Evolutionary conservation across 1,284 basidiomycete species (phyloP), one percentile per base, ranked within the genome.

Genomic region (Hortiboletus rubellus): DNA sequence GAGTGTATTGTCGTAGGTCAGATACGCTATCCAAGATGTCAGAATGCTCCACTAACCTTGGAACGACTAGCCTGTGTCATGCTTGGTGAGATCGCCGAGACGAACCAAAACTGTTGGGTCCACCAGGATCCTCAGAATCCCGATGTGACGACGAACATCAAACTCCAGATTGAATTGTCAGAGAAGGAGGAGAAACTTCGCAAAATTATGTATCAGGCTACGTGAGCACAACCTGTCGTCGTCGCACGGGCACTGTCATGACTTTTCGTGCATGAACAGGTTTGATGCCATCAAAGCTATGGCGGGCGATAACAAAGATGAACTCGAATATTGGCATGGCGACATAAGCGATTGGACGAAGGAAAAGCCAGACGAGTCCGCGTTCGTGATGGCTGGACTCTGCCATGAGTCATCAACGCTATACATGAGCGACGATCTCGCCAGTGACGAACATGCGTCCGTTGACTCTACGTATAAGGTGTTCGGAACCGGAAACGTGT

Each of bases 41-140:
- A 6, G 15, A 15, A 24, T 12, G 15, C 10, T 5, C 12, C 18
- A 18, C 34, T 48, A 17, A 48, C 46, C 5, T 11, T 38, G 2
- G 11, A 14, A 43, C 18, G 22, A 14, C 9, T 43, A 58, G 57
- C 41, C 7, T 58, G 57, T 18, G 55, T 58, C 17, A 52, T 58
- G 50, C 8, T 58, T 1, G 55, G 57, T 10, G 55, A 59, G 36
- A 41, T 59, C 42, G 58, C 58, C 8, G 56, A 59, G 55, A 40
- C 14, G 17, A 58, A 52, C 37, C 12, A n/a, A 41, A 27, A 52
- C n/a, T 33, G 36, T 24, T 22, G 47, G 30, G 17, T 58, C 31
- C 22, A 10, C 3, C 47, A 9, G 7, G 47, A 49, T n/a, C 24
- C 36, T 8, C 9, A 30, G 6, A 49, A 49, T n/a, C 24, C 24